Conservation (phyloP, 768 basidiomycete species). For the Clitopilus passeckerianus region DNA sequence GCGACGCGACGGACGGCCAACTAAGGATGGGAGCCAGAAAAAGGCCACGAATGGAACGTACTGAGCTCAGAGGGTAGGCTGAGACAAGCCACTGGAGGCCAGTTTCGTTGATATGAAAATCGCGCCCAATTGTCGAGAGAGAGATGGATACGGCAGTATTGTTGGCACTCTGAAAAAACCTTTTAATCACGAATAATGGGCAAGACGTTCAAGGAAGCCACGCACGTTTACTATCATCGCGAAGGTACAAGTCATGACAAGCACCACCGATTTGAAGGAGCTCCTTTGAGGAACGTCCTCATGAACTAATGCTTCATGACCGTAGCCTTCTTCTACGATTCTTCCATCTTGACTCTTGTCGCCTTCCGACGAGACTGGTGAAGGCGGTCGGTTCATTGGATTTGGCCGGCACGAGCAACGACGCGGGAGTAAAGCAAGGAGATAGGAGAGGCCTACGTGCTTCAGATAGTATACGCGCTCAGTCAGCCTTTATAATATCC, state of each 20-base stretch:
- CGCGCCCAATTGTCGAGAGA: conserved; percentile 45
- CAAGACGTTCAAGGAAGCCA: not conserved
- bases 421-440: not conserved
- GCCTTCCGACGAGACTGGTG: not conserved
- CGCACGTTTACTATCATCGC: conserved; percentile 21
- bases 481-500: not conserved
- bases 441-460: not conserved
- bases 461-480: not conserved
- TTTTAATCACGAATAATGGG: not conserved
- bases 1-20: not conserved
- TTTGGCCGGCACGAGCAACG: not conserved
- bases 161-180: conserved; percentile 28
- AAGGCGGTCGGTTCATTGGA: not conserved
- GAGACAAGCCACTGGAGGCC: conserved; percentile 65
- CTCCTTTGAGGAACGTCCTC: conserved; percentile 7
- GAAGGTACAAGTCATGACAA: conserved; percentile 20
- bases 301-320: not conserved
- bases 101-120: conserved; percentile 42
- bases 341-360: not conserved
- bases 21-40: not conserved
- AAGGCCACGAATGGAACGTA: conserved; percentile 13
- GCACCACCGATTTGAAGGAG: conserved; percentile 13
- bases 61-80: conserved; percentile 65
- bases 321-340: not conserved
- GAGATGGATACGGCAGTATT: conserved; percentile 46